Percentiles rank a stretch among this genome's conserved stretches.
Evolutionary conservation across 805 yeast genomes (phyloP).

Genomic region (Candida namnaoensis): DNA sequence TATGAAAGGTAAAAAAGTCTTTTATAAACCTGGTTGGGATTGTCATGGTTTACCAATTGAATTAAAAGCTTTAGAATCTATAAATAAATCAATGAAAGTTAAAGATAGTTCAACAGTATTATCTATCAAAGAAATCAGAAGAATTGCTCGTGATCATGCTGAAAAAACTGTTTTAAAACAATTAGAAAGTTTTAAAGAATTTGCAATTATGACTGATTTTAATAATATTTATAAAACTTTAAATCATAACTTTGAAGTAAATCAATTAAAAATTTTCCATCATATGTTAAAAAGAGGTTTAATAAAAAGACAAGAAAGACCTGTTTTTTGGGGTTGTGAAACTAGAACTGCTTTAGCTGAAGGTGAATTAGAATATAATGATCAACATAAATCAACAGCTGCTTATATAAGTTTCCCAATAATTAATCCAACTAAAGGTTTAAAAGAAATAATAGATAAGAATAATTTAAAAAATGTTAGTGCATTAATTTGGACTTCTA

Average conservation of each 20-base stretch:
- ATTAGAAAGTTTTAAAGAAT: conserved; percentile 48
- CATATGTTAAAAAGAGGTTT: conserved; percentile 56
- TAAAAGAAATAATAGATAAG: conserved; percentile 2
- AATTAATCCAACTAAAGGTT: conserved; percentile 14
- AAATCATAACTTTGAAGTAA: conserved; percentile 57
- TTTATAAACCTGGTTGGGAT: conserved; percentile 94
- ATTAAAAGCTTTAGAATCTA: conserved; percentile 60
- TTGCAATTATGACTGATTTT: conserved; percentile 85
- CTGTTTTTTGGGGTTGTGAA: conserved; percentile 97
- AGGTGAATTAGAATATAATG: conserved; percentile 87
- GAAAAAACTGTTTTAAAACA: conserved; percentile 56
- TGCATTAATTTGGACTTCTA: conserved; percentile 88
- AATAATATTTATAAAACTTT: conserved; percentile 65
- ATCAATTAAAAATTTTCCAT: conserved; percentile 67
- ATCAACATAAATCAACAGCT: conserved; percentile 59
- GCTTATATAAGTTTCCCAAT: conserved; percentile 63
- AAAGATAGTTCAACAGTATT: conserved; percentile 24
- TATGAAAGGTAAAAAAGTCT: conserved; percentile 49
- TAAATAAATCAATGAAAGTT: conserved; percentile 21
- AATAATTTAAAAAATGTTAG: conserved; percentile 9
- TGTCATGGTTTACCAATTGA: conserved; percentile 98
- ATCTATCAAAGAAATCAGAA: conserved; percentile 47
- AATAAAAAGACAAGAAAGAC: conserved; percentile 79
- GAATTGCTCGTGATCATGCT: conserved; percentile 66
- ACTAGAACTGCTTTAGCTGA: conserved; percentile 93